Evolutionary conservation across 768 basidiomycete species (phyloP), one percentile per base, ranked within the genome.

Genomic region (Antrodiella citrinella): DNA sequence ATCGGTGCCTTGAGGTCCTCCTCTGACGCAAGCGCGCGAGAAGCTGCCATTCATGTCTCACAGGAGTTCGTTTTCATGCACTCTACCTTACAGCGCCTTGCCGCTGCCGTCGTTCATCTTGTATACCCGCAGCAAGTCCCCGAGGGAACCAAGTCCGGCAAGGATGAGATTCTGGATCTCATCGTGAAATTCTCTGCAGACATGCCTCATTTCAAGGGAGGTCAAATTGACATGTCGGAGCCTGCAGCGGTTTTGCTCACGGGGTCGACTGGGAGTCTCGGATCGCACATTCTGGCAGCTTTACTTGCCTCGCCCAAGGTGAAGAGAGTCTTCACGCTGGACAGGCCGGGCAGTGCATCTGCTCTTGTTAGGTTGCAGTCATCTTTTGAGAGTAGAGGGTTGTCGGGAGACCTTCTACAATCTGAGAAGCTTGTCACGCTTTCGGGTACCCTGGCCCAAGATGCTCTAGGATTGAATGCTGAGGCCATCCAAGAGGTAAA

Each of bases 261-360:
- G 15, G 53, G 53, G 11, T 50, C 53, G 4, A 54, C 53, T 2
- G 53, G 53, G 11, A 47, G 30, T 39, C 44, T 54, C 26, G 53
- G 53, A 18, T 50, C 53, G 10, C 53, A 54, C 22, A 54, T 54
- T 13, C 49, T 54, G 1, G 53, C 49, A 3, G 18, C 9, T 7
- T 45, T 54, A 13, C 41, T 54, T 22, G 39, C 21, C 2, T 44
- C 49, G 13, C 13, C 21, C 1, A 7, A 19, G 12, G 20, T 54
- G 38, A 24, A 12, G 18, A 25, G 24, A 2, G 53, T 54, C 21
- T 50, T 26, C 23, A 39, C 53, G 10, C 18, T 54, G 1, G 45
- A 54, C 19, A 12, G 53, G 9, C n/a, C n/a, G n/a, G n/a, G n/a
- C n/a, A 35, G 42, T 24, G 1, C 48, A 1, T 13, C n/a, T 11